Evolutionary conservation across 345 rosid species (phyloP).

Genomic region (Eutrema japonicum): DNA sequence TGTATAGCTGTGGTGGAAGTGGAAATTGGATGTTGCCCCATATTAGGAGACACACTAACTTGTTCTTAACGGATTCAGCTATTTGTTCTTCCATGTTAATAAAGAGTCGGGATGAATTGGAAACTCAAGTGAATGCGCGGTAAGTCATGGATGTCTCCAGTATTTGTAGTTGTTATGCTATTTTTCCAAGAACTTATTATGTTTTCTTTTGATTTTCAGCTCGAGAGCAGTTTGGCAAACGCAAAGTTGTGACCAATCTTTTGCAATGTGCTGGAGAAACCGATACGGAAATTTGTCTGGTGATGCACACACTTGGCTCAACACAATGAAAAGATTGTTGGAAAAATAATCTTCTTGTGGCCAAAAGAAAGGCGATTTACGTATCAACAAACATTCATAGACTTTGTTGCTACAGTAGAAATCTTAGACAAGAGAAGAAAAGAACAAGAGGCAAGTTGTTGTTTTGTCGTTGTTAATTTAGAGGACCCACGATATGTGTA

Average conservation of each 20-base stretch:
- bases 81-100: constrained; percentile 39
- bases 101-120: constrained; percentile 33
- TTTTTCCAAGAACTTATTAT: neutral
- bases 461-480: neutral
- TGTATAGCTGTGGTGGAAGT: constrained; percentile 39
- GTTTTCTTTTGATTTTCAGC: constrained; percentile 17
- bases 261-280: constrained; percentile 2
- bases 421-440: neutral
- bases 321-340: neutral
- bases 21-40: constrained; percentile 24
- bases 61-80: constrained; percentile 27
- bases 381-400: neutral
- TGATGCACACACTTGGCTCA: constrained; percentile 1
- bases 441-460: neutral
- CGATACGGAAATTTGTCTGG: neutral
- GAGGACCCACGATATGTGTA: neutral
- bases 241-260: neutral
- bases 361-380: constrained; percentile 2
- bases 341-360: neutral
- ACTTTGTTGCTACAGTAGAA: neutral
- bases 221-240: constrained; percentile 11
- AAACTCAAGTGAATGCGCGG: constrained; percentile 15
- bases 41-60: constrained; percentile 25
- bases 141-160: constrained; percentile 24
- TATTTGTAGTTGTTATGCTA: constrained; percentile 1